Evolutionary conservation across 208 protist species (phyloP), one percentile per base, ranked within the genome.

Genomic region (Wallacemonas sp.): DNA sequence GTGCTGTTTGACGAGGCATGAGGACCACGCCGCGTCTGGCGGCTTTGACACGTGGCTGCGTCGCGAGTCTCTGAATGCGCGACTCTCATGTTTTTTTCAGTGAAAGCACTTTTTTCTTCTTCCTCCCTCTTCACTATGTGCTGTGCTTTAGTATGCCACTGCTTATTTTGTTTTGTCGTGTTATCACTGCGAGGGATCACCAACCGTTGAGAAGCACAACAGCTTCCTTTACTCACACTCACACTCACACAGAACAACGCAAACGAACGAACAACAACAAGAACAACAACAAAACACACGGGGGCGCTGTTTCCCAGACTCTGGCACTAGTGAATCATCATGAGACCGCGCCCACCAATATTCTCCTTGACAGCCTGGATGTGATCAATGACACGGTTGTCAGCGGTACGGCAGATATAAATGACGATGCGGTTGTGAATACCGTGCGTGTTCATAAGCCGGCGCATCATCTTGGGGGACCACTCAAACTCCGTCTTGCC

Each of bases 401-500:
- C 92, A 3, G 87, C 83, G 11, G 92, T 95, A 21, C 88, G 72
- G 65, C 86, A 93, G 11, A 93, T 80, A 52, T 94, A 94, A 16
- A 96, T 74, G 36, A 92, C 78, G 43, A 95, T 70, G n/a, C 88
- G 81, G 68, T 94, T 94, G 67, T 94, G 87, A 66, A 96, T 92
- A 36, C 88, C 87, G 56, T 94, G 87, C 19, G 83, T 82, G 72
- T 92, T 93, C 54, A 94, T 60, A 17, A 95, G 63, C 2, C 87
- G 83, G 2, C 92, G 81, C 86, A 96, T 94, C 92, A 96, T 96
- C 73, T 95, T 94, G 3, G 92, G 92, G 43, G 88, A 95, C 92
- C 92, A 96, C 70, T 96, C 92, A 65, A 95, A 94, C 72, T 96
- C 85, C 26, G 83, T 92, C 65, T 90, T 90, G 29, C 87, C 87